Evolutionary conservation across 1,139 yeast species (phyloP).

Genomic region (Lodderomyces pseudojiufengensis): DNA sequence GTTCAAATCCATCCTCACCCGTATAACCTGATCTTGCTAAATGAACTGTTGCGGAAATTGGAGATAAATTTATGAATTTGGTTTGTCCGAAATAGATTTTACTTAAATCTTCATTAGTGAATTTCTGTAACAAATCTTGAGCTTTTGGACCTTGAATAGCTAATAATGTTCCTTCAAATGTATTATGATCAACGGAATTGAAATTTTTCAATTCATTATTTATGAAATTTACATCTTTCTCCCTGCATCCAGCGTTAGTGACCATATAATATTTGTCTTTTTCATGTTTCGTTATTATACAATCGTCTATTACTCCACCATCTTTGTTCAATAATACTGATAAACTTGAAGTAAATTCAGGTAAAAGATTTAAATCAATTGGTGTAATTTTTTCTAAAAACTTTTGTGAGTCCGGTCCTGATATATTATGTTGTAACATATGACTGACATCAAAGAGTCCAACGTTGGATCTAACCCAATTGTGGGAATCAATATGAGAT

Average conservation of each 20-base stretch:
- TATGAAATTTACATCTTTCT: conserved; percentile 68
- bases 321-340: conserved; percentile 70
- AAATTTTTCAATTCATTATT: conserved; percentile 45
- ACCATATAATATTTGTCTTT: conserved; percentile 82
- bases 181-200: conserved; percentile 51
- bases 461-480: conserved; percentile 85
- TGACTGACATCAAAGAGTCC: conserved; percentile 96
- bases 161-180: conserved; percentile 71
- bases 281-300: conserved; percentile 81
- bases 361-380: conserved; percentile 61
- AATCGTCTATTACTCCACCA: conserved; percentile 90
- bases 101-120: conserved; percentile 56
- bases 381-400: conserved; percentile 83
- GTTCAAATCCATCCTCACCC: conserved; percentile 97
- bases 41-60: conserved; percentile 49
- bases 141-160: conserved; percentile 95
- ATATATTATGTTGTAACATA: conserved; percentile 84
- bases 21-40: conserved; percentile 95
- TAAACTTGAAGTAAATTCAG: conserved; percentile 62
- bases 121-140: conserved; percentile 57
- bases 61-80: conserved; percentile 48
- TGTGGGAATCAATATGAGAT: conserved; percentile 86
- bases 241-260: conserved; percentile 96
- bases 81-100: conserved; percentile 75
- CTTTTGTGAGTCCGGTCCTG: conserved; percentile 65